Percentiles rank a stretch among this genome's conserved stretches.
Conservation (phyloP, 2,329 filamentous ascomycete genomes). For the Daldinia sp. region DNA sequence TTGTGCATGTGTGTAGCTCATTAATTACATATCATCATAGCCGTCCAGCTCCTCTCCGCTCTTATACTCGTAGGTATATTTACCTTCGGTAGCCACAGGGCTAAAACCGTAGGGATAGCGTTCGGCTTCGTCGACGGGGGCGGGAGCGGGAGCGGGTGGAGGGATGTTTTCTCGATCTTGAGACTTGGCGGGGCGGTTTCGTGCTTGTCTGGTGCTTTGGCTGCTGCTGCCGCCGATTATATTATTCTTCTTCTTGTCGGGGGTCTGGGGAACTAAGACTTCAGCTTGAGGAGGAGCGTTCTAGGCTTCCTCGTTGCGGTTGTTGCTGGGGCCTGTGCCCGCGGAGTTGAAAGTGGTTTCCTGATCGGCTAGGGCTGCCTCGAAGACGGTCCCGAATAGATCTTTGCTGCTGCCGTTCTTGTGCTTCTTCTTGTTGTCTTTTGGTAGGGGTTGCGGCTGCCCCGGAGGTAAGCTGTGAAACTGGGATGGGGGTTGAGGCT, state of each 20-base stretch:
- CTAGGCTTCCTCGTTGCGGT: not conserved
- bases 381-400: not conserved
- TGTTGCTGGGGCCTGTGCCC: not conserved
- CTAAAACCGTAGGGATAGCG: slow-evolving; percentile 22
- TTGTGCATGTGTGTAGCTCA: not conserved
- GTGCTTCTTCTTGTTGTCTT: not conserved
- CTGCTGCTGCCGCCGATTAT: not conserved
- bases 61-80: not conserved
- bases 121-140: not conserved
- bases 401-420: not conserved
- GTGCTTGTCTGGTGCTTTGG: not conserved
- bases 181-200: not conserved
- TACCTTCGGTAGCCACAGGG: not conserved
- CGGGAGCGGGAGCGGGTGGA: not conserved
- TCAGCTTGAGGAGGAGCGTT: not conserved
- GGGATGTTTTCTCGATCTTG: no score
- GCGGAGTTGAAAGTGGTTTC: not conserved
- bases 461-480: not conserved
- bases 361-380: not conserved
- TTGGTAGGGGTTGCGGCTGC: not conserved
- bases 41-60: not conserved
- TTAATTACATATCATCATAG: not conserved
- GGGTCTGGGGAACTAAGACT: not conserved
- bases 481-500: not conserved
- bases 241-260: not conserved